These are phyloP conservation scores for Casaregolazyma lundiana DNA, from an alignment of 1,139 yeast genomes.

Conservation along the genomic window DNA sequence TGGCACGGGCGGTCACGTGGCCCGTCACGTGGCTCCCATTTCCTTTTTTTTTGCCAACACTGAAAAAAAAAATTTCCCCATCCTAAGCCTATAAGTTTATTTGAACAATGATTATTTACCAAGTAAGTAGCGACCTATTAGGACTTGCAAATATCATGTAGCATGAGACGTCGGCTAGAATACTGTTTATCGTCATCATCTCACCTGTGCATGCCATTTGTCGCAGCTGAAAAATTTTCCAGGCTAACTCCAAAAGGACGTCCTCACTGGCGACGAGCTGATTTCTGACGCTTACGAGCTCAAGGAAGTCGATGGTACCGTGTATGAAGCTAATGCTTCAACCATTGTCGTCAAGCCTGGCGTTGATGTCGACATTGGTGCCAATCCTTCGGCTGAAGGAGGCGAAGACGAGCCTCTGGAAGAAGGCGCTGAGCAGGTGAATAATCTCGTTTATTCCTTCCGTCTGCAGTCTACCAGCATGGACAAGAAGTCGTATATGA, in stretches of 20 bases:
- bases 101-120: conserved; percentile 30
- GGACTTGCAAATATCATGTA: too few species aligned
- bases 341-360: conserved; percentile 80
- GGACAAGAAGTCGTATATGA: conserved; percentile 95
- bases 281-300: conserved; percentile 95
- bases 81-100: not conserved
- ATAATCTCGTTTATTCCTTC: conserved; percentile 98
- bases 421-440: conserved; percentile 82
- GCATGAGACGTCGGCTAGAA: too few species aligned
- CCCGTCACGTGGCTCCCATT: not conserved
- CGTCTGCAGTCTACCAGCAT: conserved; percentile 92
- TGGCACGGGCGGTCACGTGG: not conserved
- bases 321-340: conserved; percentile 95
- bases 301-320: conserved; percentile 79
- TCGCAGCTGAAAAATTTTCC: not conserved
- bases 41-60: not conserved
- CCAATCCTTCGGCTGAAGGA: conserved; percentile 98
- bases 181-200: too few species aligned
- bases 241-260: conserved; percentile 45
- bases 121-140: conserved; percentile 21
- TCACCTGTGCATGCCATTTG: too few species aligned
- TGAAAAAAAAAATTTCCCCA: too few species aligned
- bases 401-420: conserved; percentile 75
- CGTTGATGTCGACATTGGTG: conserved; percentile 96
- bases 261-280: conserved; percentile 86